Percentiles rank a stretch among this genome's conserved stretches.
phyloP scores from a whole-genome alignment of 129 eudicot species.

The Logfia minima region DNA sequence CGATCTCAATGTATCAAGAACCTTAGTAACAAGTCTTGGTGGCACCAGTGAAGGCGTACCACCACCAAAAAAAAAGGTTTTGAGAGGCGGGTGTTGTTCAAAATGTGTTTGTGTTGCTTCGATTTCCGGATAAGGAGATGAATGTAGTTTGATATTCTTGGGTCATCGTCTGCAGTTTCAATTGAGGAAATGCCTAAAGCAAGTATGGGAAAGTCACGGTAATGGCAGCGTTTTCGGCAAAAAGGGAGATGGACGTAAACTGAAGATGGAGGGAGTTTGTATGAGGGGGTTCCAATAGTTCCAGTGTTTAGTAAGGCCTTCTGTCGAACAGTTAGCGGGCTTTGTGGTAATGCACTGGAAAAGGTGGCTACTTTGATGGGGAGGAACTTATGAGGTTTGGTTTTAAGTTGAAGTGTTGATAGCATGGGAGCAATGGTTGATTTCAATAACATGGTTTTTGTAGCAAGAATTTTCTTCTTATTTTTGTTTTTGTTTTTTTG shows the following conservation, averaged over 20 bases:
- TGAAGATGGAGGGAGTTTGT: constrained; percentile 72
- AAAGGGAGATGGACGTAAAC: constrained; percentile 94
- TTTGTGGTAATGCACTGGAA: constrained; percentile 30
- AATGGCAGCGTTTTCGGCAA: constrained; percentile 97
- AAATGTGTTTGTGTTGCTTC: constrained; percentile 47
- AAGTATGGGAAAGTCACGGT: constrained; percentile 88
- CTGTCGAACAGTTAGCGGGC: constrained; percentile 77
- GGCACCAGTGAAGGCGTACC: constrained; percentile 97
- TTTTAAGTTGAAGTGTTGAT: constrained; percentile 39
- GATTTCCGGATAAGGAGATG: constrained; percentile 63
- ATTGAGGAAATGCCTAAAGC: constrained; percentile 71
- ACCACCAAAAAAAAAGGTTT: constrained; percentile 90
- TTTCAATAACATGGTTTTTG: constrained; percentile 41
- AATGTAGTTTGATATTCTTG: constrained; percentile 62
- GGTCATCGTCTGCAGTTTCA: constrained; percentile 51
- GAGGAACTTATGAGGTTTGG: constrained; percentile 28
- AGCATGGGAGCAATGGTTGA: constrained; percentile 41
- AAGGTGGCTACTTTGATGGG: not conserved
- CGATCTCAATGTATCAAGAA: constrained; percentile 58
- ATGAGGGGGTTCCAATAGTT: constrained; percentile 28
- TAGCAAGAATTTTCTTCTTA: too few relatives aligned
- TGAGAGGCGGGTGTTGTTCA: constrained; percentile 62
- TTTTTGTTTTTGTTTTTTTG: not conserved
- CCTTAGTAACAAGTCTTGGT: constrained; percentile 60
- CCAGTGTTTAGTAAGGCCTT: constrained; percentile 48